These are phyloP conservation scores for Atkinsonella texensis DNA, from an alignment of 2,329 filamentous ascomycete species.

Conservation along the genomic window DNA sequence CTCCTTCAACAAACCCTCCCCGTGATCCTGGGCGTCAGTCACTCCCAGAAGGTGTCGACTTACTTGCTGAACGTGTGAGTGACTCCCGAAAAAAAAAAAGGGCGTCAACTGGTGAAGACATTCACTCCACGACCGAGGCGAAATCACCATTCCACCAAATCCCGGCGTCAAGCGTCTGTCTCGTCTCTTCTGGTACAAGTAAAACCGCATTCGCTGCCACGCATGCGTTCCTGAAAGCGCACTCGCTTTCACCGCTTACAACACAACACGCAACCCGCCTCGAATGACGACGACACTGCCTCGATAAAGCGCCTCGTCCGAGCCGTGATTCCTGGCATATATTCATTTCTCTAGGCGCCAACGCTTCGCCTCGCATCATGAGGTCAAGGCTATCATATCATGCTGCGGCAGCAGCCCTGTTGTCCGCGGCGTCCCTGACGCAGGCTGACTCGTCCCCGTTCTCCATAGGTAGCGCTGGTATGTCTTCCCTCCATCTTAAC, in stretches of 20 bases:
- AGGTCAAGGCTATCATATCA: slow-evolving; percentile 3
- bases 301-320: not conserved
- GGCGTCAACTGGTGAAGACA: too few species aligned
- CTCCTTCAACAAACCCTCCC: not conserved
- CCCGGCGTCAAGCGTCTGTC: not conserved
- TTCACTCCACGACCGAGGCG: not conserved
- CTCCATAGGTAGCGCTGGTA: slow-evolving; percentile 7
- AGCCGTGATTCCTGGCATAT: too few species aligned
- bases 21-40: not conserved
- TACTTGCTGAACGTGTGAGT: too few species aligned
- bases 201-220: not conserved
- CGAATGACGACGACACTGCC: not conserved
- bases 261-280: too few species aligned
- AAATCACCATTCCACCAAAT: not conserved
- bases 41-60: too few species aligned
- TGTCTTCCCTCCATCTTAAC: not conserved
- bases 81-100: too few species aligned
- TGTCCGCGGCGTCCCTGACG: slow-evolving; percentile 3
- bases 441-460: slow-evolving; percentile 7
- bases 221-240: not conserved
- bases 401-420: slow-evolving; percentile 3
- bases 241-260: too few species aligned
- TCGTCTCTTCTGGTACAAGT: too few species aligned
- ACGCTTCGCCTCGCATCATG: slow-evolving; percentile 5
- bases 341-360: not conserved